Evolutionary conservation across 306 rosid genomes (phyloP).

Genomic region (Cicer bijugum): DNA sequence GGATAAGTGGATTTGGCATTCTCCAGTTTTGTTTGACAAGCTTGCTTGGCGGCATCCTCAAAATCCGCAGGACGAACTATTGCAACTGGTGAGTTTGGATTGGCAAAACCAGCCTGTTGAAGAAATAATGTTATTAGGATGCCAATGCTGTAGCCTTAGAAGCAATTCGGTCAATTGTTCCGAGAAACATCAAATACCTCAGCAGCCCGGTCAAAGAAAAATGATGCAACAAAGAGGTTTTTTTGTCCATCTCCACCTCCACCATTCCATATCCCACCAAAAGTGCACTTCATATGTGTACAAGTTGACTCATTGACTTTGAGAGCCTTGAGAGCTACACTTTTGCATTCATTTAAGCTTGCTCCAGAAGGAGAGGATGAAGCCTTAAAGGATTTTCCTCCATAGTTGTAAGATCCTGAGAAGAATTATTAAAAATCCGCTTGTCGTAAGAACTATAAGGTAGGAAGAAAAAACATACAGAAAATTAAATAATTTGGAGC

Average conservation of each 20-base stretch:
- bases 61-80: conserved; percentile 70
- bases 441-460: conserved; percentile 23
- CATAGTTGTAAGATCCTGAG: conserved; percentile 72
- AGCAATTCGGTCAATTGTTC: conserved; percentile 20
- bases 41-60: conserved; percentile 88
- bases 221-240: conserved; percentile 91
- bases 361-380: conserved; percentile 71
- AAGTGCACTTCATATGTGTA: conserved; percentile 92
- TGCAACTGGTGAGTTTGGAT: conserved; percentile 65
- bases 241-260: conserved; percentile 98
- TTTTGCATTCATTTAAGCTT: conserved; percentile 75
- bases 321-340: conserved; percentile 70
- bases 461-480: background rate
- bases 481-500: background rate
- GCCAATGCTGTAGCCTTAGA: conserved; percentile 29
- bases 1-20: conserved; percentile 69
- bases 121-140: conserved; percentile 42
- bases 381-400: conserved; percentile 71
- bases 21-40: conserved; percentile 75
- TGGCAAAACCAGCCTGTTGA: conserved; percentile 86
- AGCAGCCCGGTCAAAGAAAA: conserved; percentile 99
- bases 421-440: conserved; percentile 4
- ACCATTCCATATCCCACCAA: conserved; percentile 97
- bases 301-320: conserved; percentile 75
- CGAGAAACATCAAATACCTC: conserved; percentile 61